Evolutionary conservation across 2,329 filamentous ascomycete species (phyloP).

Genomic region (Bimuria novae-zelandiae): DNA sequence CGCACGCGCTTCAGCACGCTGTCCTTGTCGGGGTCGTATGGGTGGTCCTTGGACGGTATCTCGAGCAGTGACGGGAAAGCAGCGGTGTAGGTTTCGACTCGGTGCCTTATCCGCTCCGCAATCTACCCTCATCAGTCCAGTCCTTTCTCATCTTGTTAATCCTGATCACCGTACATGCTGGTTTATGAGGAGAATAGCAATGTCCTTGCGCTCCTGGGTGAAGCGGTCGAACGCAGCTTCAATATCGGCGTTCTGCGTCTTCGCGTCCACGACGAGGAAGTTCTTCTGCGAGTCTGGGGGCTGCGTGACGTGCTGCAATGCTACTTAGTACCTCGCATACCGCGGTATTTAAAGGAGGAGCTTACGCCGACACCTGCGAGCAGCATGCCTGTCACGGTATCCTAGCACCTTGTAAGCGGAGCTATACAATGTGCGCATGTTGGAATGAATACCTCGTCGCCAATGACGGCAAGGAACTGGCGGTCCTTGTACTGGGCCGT

Average conservation of each 20-base stretch:
- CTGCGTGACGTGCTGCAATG: slow-evolving; percentile 80
- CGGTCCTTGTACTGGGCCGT: slow-evolving; percentile 72
- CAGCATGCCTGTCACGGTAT: slow-evolving; percentile 93
- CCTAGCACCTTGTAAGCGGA: slow-evolving; percentile 58
- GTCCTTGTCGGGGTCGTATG: slow-evolving; percentile 98
- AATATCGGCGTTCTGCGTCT: slow-evolving; percentile 87
- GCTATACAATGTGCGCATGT: neutral
- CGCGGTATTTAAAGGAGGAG: slow-evolving; percentile 10
- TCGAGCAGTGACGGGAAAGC: slow-evolving; percentile 96
- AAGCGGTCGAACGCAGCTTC: slow-evolving; percentile 90
- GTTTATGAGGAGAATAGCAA: slow-evolving; percentile 95
- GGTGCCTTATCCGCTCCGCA: slow-evolving; percentile 89
- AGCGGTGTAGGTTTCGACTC: slow-evolving; percentile 88
- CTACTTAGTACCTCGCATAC: slow-evolving; percentile 6
- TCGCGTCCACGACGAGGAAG: slow-evolving; percentile 93
- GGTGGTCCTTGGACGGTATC: slow-evolving; percentile 98
- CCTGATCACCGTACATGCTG: slow-evolving; percentile 77
- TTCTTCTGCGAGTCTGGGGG: slow-evolving; percentile 93
- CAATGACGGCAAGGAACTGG: slow-evolving; percentile 96
- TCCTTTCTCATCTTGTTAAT: neutral
- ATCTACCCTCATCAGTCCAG: slow-evolving; percentile 61
- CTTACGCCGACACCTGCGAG: slow-evolving; percentile 92
- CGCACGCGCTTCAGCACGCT: slow-evolving; percentile 89
- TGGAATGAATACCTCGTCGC: slow-evolving; percentile 75
- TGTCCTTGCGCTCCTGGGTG: slow-evolving; percentile 89